Evolutionary conservation across 2,329 filamentous ascomycete genomes (phyloP).

Genomic region (Beauveria asiatica): DNA sequence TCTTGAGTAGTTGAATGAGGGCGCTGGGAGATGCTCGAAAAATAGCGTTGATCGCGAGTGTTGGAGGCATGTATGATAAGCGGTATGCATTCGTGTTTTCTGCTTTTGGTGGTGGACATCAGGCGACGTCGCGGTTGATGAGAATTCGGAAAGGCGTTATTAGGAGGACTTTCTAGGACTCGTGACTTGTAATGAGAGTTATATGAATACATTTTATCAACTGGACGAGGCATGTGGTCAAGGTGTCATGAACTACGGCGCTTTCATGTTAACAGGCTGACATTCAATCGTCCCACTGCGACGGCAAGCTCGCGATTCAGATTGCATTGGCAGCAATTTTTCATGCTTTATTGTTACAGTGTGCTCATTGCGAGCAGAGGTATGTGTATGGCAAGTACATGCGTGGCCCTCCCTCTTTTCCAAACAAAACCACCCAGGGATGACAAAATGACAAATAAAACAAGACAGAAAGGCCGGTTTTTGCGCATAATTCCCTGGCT

Average conservation of each 20-base stretch:
- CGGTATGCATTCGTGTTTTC: neutral
- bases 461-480: neutral
- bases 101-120: neutral
- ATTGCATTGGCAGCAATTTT: neutral
- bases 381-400: neutral
- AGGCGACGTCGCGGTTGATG: constrained; percentile 11
- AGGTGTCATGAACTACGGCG: neutral
- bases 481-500: neutral
- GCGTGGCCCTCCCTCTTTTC: neutral
- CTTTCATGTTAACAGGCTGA: too few species aligned
- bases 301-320: neutral
- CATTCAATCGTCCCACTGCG: neutral
- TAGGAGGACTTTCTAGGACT: constrained; percentile 1
- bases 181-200: constrained; percentile 4
- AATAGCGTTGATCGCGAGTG: neutral
- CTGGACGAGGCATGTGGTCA: too few species aligned
- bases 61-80: neutral
- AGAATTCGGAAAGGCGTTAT: constrained; percentile 11
- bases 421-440: neutral
- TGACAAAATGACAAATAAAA: neutral
- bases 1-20: constrained; percentile 10
- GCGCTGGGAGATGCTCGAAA: too few species aligned
- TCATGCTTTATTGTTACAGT: constrained; percentile 8
- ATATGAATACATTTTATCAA: neutral
- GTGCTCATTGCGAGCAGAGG: neutral